Evolutionary conservation across 2,329 filamentous ascomycete species (phyloP), one percentile per base, ranked within the genome.

Genomic region (Fusarium tjaetaba): DNA sequence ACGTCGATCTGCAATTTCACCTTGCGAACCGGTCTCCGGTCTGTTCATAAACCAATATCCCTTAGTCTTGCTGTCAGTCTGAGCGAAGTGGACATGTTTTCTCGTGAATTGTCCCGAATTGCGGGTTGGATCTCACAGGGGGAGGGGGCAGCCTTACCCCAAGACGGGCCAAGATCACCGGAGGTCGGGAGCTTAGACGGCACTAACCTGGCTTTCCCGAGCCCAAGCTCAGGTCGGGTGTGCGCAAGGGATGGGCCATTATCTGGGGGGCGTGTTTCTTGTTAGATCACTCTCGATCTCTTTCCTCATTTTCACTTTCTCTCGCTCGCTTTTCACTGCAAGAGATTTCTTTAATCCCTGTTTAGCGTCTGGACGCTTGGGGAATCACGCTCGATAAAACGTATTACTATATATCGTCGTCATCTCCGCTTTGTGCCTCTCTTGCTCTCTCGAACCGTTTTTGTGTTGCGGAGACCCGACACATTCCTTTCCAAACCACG

Each of bases 401-500:
- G 20, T 45, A 55, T 49, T 61, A 74, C 71, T 45, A 74, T 74
- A 72, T 61, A 72, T 45, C 57, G 18, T 65, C 68, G 48, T 58
- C 64, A 65, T 66, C 60, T 72, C 71, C 68, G 57, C 58, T 56
- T 30, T 53, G 51, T 45, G 24, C 41, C 41, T 51, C 26, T 42
- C n/a, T n/a, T 58, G 32, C 38, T 58, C 34, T 55, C 38, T 69
- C 28, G 39, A 68, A 68, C 46, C n/a, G 32, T 32, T 41, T 61
- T 34, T 51, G 60, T 39, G 48, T 45, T 62, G 56, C 51, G 42
- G 56, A 72, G 51, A 59, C 51, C 20, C 14, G 20, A 57, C 59
- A 61, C 74, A 75, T 74, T 76, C 72, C 70, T 75, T 73, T 51
- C 52, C 56, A 55, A 46, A 73, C 70, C 65, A 76, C 74, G 53